Base-by-base conservation (phyloP, 805 yeast species). In the Hanseniaspora mollemarum region DNA sequence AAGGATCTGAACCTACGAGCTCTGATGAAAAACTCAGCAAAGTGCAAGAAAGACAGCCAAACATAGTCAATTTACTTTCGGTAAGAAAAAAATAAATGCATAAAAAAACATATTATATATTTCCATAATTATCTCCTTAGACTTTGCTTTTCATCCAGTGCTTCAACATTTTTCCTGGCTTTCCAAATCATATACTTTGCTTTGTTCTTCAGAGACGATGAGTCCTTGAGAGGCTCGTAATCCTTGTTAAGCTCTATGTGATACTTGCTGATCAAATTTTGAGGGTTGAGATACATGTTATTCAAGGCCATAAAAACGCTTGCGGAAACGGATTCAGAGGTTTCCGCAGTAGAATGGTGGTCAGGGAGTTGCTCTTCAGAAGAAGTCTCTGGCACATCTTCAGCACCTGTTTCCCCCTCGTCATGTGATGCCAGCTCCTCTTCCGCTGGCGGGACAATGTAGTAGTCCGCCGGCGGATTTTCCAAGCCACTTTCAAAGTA, bases 401-500 rank as follows among this genome's bases (percentile, higher is more conserved):
- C 53, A 39, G 43, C 21, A 35, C 12, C 52, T 36, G 25, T 12
- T 22, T 44, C 49, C 2, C 25, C 19, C 13, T 26, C 15, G 2
- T 48, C 41, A 22, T 25, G 18, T 16, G n/a, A 9, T 22, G 42
- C 39, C 2, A 35, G 40, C 42, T 48, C 41, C 16, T 29, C 29
- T 22, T 33, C 28, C 7, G 57, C 46, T 2, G 54, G 56, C 7
- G 59, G 52, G 48, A 58, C 59, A 28, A 55, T 54, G 13, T 57
- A 58, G 41, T 61, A 56, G 5, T 31, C 43, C 4, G 67, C 73
- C 4, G 76, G 74, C 6, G 85, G 82, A 53, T 64, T 67, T 18
- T 87, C 85, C 46, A 82, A 71, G 12, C 83, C 81, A 35, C 73
- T 76, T 48, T 74, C 73, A 61, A 90, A 70, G 55, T 75, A 80